These are phyloP conservation scores for Colletotrichum tanaceti DNA, from an alignment of 2,329 filamentous ascomycete genomes.

Conservation along the genomic window DNA sequence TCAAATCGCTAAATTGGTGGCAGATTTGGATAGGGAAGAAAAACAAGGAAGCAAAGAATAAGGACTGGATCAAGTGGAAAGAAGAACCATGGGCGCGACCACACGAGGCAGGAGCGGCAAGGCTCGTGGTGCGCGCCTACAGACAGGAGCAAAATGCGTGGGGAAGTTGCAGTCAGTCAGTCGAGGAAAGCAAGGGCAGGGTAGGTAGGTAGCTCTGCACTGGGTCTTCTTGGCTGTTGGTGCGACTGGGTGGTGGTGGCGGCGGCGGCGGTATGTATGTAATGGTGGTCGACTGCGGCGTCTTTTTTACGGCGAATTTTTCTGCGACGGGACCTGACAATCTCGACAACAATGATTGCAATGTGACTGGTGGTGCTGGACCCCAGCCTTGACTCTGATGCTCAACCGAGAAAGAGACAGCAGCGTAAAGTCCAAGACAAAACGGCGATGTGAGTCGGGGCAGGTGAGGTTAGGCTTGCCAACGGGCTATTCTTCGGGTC, in stretches of 20 bases:
- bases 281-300: background rate
- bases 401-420: background rate
- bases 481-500: conserved; percentile 19
- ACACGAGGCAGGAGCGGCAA: conserved; percentile 37
- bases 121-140: conserved; percentile 38
- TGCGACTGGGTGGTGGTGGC: no score
- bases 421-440: background rate
- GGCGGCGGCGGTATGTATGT: background rate
- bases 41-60: conserved; percentile 18
- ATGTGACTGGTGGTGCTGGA: background rate
- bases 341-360: background rate
- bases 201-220: conserved; percentile 2
- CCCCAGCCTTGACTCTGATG: background rate
- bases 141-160: conserved; percentile 35
- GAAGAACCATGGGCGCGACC: conserved; percentile 34
- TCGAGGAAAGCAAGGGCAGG: conserved; percentile 39
- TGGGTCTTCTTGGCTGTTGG: background rate
- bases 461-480: conserved; percentile 7
- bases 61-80: conserved; percentile 29
- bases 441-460: conserved; percentile 10
- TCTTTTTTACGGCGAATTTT: background rate
- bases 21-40: background rate
- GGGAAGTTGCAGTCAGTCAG: conserved; percentile 21
- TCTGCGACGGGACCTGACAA: background rate
- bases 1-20: background rate